phyloP scores from a whole-genome alignment of 768 basidiomycete species.

The Lentinula boryana region DNA sequence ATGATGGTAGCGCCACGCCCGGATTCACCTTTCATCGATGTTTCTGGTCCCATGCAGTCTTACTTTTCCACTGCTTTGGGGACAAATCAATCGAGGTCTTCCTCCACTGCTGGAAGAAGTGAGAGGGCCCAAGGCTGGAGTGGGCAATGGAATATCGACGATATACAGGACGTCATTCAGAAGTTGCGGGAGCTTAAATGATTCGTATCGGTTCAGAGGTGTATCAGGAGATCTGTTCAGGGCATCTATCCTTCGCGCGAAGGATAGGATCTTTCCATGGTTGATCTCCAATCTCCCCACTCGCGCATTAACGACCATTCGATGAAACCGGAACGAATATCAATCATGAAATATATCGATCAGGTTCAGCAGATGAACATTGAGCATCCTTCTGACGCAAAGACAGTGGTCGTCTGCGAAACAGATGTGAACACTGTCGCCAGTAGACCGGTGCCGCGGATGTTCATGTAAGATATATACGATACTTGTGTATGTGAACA shows the following conservation, averaged over 20 bases:
- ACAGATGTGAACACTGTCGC: too few relatives aligned
- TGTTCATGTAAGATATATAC: too few relatives aligned
- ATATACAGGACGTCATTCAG: constrained; percentile 8
- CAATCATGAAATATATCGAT: neutral
- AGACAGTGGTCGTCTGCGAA: too few relatives aligned
- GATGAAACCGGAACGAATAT: too few relatives aligned
- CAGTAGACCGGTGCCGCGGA: too few relatives aligned
- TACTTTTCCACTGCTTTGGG: neutral
- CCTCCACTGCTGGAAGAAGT: neutral
- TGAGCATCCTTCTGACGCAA: neutral
- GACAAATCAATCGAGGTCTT: neutral
- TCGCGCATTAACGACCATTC: neutral
- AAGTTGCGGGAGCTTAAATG: constrained; percentile 4
- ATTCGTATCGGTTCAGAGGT: neutral
- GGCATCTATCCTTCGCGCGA: neutral
- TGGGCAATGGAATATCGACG: constrained; percentile 8
- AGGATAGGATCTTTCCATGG: neutral
- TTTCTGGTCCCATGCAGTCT: neutral
- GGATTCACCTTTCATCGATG: constrained; percentile 6
- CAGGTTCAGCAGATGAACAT: neutral
- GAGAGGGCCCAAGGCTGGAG: constrained; percentile 8
- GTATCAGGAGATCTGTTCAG: neutral
- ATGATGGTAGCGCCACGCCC: constrained; percentile 2
- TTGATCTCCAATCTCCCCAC: neutral
- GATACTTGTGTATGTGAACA: too few relatives aligned